Base-by-base conservation (phyloP, 257 asterid genomes). In the Misopates orontium region DNA sequence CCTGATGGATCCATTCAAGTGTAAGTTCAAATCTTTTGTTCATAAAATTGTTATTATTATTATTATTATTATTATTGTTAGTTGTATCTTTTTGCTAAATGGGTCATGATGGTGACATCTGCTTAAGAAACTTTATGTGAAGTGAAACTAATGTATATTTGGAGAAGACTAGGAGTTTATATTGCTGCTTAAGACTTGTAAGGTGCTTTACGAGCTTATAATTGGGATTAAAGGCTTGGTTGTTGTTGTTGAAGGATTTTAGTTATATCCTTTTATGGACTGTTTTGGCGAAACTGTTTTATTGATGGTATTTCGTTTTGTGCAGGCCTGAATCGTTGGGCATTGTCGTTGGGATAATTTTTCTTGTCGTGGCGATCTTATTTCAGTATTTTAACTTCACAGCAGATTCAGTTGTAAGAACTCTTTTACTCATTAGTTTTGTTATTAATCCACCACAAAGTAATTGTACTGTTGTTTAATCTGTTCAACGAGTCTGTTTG, bases 281-380 rank as follows among this genome's bases (percentile, higher is more conserved):
- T 24, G 13, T n/a, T 60, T 54, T 50, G 41, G 66, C 64, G 57
- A 62, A 54, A 23, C 13, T 66, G 19, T 73, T 81, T 74, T 10
- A 10, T 32, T 16, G 31, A 62, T 80, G 64, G 20, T 67, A 56
- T 62, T 52, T 71, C 1, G 24, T 54, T 41, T 60, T 71, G 22
- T 71, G 80, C 97, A 92, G 98, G 81, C 98, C 98, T 40, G 97
- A 92, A 70, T 90, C 98, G 1, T 71, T 92, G 85, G 98, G 98
- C 23, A 87, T 92, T 56, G 91, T 87, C 21, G 87, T 90, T 59
- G 97, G 91, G 67, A 79, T 79, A 32, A 88, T 92, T 52, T 92
- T 89, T 72, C 87, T 92, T 48, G 96, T 87, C 10, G 81, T 87
- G 69, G 79, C 90, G 22, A 92, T 89, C 73, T 78, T 92, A 79